Evolutionary conservation across 768 basidiomycete genomes (phyloP).

Genomic region (Kwoniella sp.): DNA sequence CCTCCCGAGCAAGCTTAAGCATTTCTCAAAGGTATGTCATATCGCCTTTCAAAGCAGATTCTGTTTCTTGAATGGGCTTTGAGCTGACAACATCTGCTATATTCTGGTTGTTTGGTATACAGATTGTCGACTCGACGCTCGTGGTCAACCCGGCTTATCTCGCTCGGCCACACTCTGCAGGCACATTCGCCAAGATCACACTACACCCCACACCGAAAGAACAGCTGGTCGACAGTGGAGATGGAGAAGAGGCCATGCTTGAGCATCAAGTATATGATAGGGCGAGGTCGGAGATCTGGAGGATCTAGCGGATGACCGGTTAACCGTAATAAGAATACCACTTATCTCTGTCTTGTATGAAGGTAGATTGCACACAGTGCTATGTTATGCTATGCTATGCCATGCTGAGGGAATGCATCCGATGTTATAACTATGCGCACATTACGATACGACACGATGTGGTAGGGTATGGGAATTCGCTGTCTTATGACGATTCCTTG

Average conservation of each 20-base stretch:
- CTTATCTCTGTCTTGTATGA: too few species aligned
- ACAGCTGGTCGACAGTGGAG: constrained; percentile 35
- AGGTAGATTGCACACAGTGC: too few species aligned
- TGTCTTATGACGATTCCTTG: neutral
- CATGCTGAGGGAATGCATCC: too few species aligned
- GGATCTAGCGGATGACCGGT: constrained; percentile 47
- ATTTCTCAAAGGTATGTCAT: constrained; percentile 76
- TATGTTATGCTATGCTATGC: too few species aligned
- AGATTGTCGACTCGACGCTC: constrained; percentile 76
- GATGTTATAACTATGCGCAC: too few species aligned
- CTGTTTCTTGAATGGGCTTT: too few species aligned
- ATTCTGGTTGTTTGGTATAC: too few species aligned
- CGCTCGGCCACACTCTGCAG: constrained; percentile 52
- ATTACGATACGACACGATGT: too few species aligned
- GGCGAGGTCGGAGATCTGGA: constrained; percentile 57
- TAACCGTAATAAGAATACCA: too few species aligned
- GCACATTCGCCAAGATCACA: constrained; percentile 57
- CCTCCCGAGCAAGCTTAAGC: constrained; percentile 81
- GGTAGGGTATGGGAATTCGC: too few species aligned
- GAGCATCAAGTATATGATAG: constrained; percentile 57
- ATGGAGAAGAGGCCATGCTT: constrained; percentile 36
- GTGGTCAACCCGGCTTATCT: constrained; percentile 86
- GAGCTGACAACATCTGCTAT: too few species aligned
- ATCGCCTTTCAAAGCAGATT: too few species aligned
- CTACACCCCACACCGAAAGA: constrained; percentile 55